phyloP scores from a whole-genome alignment of 1,139 yeast genomes.

The Suhomyces bolitotheri region DNA sequence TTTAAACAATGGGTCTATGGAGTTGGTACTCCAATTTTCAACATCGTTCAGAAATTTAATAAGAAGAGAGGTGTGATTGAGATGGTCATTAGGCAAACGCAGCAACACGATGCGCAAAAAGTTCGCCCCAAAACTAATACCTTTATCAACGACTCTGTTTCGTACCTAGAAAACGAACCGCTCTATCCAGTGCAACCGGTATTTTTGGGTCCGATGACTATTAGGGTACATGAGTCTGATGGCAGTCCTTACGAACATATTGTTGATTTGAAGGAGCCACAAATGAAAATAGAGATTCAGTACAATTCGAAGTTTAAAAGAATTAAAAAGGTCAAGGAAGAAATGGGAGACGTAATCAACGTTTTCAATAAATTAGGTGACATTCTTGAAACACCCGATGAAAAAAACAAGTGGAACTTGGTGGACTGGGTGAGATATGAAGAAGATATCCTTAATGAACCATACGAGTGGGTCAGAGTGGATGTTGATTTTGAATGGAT shows the following conservation, averaged over 20 bases:
- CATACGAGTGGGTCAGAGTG: conserved; percentile 95
- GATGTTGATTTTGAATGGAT: conserved; percentile 99
- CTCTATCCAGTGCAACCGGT: conserved; percentile 45
- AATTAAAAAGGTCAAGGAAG: conserved; percentile 53
- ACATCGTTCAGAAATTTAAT: conserved; percentile 88
- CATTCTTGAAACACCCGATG: conserved; percentile 60
- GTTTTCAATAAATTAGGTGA: conserved; percentile 73
- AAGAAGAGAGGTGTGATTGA: conserved; percentile 92
- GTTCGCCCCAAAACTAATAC: conserved; percentile 36
- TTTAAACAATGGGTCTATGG: conserved; percentile 94
- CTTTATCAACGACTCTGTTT: conserved; percentile 50
- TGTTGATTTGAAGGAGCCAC: conserved; percentile 82
- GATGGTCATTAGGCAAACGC: conserved; percentile 91
- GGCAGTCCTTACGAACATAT: conserved; percentile 99
- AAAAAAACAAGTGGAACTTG: conserved; percentile 70
- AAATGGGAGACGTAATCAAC: conserved; percentile 39
- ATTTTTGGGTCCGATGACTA: conserved; percentile 93
- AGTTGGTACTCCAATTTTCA: conserved; percentile 83
- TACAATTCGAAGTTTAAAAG: conserved; percentile 90
- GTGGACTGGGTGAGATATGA: conserved; percentile 73
- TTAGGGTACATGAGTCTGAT: conserved; percentile 95
- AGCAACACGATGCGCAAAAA: conserved; percentile 55
- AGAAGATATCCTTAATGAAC: conserved; percentile 74
- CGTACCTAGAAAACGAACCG: conserved; percentile 43
- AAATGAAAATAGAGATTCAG: conserved; percentile 87